Conservation (phyloP, 2,329 filamentous ascomycete species). For the Bipolaris bicolor region DNA sequence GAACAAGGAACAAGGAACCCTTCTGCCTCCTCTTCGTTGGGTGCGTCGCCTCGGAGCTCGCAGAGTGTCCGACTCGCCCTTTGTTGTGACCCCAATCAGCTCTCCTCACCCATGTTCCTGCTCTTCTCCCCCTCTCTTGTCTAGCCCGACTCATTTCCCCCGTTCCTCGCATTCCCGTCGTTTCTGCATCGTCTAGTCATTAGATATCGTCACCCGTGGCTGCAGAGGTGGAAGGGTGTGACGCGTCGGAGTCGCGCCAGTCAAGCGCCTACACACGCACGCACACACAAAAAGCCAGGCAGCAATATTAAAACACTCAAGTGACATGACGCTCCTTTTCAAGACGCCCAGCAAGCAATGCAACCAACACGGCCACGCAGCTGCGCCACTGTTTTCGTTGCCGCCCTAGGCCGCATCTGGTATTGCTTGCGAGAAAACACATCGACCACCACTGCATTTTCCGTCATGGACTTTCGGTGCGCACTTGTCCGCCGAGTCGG, state of each 20-base stretch:
- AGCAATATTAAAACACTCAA: conserved; percentile 9
- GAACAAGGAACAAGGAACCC: no score
- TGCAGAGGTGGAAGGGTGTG: background rate
- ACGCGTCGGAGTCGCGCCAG: conserved; percentile 30
- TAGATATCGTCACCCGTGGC: no score
- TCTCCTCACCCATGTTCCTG: no score
- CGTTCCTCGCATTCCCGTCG: no score
- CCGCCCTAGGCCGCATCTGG: conserved; percentile 21
- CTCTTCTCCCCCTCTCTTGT: no score
- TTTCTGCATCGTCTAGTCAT: no score
- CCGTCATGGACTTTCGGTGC: conserved; percentile 15
- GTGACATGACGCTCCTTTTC: conserved; percentile 1
- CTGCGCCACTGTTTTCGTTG: conserved; percentile 15
- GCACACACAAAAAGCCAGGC: conserved; percentile 13
- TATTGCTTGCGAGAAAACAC: conserved; percentile 32
- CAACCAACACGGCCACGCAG: conserved; percentile 2
- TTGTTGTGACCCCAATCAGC: no score
- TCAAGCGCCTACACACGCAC: conserved; percentile 11
- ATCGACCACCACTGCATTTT: conserved; percentile 13
- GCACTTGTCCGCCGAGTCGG: conserved; percentile 17
- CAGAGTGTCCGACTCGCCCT: no score
- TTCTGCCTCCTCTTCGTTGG: no score
- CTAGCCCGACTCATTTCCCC: no score
- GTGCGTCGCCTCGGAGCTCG: no score
- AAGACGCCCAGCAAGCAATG: conserved; percentile 3